Base-by-base conservation (phyloP, 2,329 filamentous ascomycete genomes). In the Colletotrichum sp. region DNA sequence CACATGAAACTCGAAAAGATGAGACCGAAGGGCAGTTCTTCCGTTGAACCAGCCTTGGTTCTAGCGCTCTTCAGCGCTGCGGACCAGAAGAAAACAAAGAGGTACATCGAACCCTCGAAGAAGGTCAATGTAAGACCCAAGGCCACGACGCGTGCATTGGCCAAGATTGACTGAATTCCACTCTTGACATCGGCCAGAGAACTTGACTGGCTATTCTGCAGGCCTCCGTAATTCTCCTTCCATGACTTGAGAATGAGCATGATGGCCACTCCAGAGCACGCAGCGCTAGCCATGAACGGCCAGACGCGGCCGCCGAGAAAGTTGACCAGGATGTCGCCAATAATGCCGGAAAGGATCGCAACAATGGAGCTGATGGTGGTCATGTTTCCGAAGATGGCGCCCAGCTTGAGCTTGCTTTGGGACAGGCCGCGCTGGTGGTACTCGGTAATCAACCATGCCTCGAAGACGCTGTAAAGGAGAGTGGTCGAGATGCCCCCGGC, bases 21-120 rank as follows among this genome's bases (percentile, higher is more conserved):
- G 76, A 90, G 82, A 1, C 89, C 89, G 49, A 90, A 88, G 1
- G 84, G 83, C 10, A 82, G 77, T 63, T 82, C 80, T 18, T 76
- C 85, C 82, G 78, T 68, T 3, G 76, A 76, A 26, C 79, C 81
- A 6, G 79, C 60, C 3, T 80, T 78, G 18, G 80, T 79, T 55
- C 85, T 85, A 13, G 86, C 83, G 16, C 85, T 83, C 76, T 85
- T 88, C n/a, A 93, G 83, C 5, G 90, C 88, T 2, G 90, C 88
- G 1, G 90, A 89, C 88, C 91, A 92, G 84, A 91, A 92, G 81
- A 92, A 92, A 72, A 93, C 89, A 79, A 92, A 92, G 13, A 93
- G 85, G 79, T 92, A 92, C 85, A 92, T 90, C 32, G 89, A 87
- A 24, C 90, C 90, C 82, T 93, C 91, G 79, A 92, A 92, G 80